Evolutionary conservation across 2,329 filamentous ascomycete species (phyloP), one percentile per base, ranked within the genome.

Genomic region (Microdochium paspali): DNA sequence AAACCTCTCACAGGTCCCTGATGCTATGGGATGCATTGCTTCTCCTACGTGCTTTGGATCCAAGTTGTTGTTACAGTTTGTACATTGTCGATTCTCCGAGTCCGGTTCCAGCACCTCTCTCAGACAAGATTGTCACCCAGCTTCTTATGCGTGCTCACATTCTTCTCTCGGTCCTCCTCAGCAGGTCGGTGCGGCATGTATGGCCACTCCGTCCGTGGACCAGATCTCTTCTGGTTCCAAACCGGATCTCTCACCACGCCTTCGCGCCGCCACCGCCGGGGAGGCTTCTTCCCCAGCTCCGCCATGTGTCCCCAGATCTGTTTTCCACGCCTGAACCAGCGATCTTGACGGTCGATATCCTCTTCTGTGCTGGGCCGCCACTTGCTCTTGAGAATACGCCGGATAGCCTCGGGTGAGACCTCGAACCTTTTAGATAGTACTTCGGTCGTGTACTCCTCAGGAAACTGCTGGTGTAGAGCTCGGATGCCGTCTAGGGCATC

Each of bases 401-500:
- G 82, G 50, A 97, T 87, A 1, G 83, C 87, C 62, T 98, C 93
- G 2, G 87, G 74, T 1, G 89, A 90, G n/a, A 96, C 74, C 63
- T 90, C 75, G 66, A 97, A 98, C 56, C 89, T 80, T 1, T 81
- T 61, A 1, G 91, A 80, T 13, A 97, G 79, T 28, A 80, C 75
- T 15, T 75, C 66, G 1, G 86, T 94, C 3, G 84, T 86, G 68
- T 90, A 96, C 49, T 77, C 74, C 2, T 85, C 76, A 0, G 91
- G 89, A 52, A 89, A 84, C 56, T 89, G 82, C 24, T 76, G 70
- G 63, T 96, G 81, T 28, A 98, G 72, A 20, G 87, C 84, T 39
- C 90, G 82, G 56, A 98, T 95, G 39, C 90, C 90, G n/a, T 87
- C 84, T 26, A 96, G 72, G 1, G 90, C 89, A 64, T 97, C 91